phyloP scores from a whole-genome alignment of 306 rosid genomes.

The Prunus mira region DNA sequence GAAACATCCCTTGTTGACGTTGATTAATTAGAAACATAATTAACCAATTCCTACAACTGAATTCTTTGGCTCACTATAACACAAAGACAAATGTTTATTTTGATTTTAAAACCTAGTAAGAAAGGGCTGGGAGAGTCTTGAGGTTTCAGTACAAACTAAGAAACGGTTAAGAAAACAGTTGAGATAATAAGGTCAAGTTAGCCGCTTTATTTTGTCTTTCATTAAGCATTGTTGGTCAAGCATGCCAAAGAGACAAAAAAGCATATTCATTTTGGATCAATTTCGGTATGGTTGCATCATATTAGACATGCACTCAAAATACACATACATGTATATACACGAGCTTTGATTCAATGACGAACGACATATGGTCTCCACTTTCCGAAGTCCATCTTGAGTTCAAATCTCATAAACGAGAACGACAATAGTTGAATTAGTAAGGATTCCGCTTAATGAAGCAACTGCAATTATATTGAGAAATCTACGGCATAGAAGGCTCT shows the following conservation, averaged over 20 bases:
- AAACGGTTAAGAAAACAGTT: not conserved
- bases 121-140: no score
- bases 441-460: not conserved
- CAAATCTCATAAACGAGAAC: no score
- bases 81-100: no score
- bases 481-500: not conserved
- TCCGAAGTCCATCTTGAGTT: no score
- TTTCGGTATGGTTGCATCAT: not conserved
- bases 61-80: no score
- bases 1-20: no score
- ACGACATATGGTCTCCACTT: no score
- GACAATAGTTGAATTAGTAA: no score
- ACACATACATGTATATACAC: not conserved
- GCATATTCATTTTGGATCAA: not conserved
- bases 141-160: conserved; percentile 13
- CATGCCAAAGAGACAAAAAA: not conserved
- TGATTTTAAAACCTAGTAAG: no score
- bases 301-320: no score
- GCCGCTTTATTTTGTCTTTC: conserved; percentile 8
- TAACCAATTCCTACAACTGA: no score
- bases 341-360: not conserved
- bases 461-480: not conserved
- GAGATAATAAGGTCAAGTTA: not conserved
- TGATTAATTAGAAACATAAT: no score
- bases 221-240: not conserved